These are phyloP conservation scores for Vitis hybrid DNA, from an alignment of 177 flowering plant species.

Conservation along the genomic window DNA sequence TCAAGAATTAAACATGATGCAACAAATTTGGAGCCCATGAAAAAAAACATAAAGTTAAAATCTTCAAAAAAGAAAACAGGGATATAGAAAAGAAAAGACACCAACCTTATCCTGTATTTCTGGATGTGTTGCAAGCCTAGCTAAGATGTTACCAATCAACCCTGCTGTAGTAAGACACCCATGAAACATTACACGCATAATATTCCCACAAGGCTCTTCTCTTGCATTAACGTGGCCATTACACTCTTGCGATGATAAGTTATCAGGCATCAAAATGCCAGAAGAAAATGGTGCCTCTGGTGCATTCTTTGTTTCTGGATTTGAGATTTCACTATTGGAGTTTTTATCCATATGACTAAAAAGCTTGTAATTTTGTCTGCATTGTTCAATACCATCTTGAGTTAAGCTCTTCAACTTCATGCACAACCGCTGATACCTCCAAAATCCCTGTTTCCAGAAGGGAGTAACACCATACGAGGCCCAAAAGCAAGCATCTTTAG, in stretches of 20 bases:
- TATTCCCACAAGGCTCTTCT: slow-evolving; percentile 48
- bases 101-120: slow-evolving; percentile 59
- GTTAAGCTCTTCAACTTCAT: slow-evolving; percentile 52
- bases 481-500: slow-evolving; percentile 67
- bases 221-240: slow-evolving; percentile 20
- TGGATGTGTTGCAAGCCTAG: slow-evolving; percentile 52
- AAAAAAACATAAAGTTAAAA: background rate
- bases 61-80: background rate
- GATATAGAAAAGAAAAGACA: background rate
- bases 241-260: slow-evolving; percentile 20
- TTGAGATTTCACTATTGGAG: slow-evolving; percentile 6
- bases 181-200: slow-evolving; percentile 64
- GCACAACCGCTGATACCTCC: slow-evolving; percentile 53
- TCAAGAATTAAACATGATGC: background rate
- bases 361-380: slow-evolving; percentile 29
- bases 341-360: slow-evolving; percentile 13
- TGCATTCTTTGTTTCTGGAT: slow-evolving; percentile 6
- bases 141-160: slow-evolving; percentile 44
- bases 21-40: background rate
- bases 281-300: slow-evolving; percentile 14
- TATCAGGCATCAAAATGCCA: slow-evolving; percentile 16
- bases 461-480: slow-evolving; percentile 62
- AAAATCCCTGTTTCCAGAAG: slow-evolving; percentile 58
- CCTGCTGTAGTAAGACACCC: slow-evolving; percentile 53
- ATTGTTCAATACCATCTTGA: slow-evolving; percentile 41